A percentile compares a stretch with the other conserved stretches of the same genome.
phyloP scores from a whole-genome alignment of 192 early-diverging fungal species.

The Coemansia reversa region DNA sequence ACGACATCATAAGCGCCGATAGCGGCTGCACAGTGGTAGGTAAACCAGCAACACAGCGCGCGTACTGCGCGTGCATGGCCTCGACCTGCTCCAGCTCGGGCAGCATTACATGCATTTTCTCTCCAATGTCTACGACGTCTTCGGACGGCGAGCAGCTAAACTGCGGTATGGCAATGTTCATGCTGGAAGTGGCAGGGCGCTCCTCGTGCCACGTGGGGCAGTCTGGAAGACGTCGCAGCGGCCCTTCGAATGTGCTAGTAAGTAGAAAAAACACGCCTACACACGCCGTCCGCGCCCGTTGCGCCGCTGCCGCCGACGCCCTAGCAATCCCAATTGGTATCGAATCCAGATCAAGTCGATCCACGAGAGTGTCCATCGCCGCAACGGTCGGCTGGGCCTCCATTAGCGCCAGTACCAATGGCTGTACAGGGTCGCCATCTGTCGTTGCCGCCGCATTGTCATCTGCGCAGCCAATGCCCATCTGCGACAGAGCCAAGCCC shows the following conservation, averaged over 20 bases:
- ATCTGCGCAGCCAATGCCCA: not conserved
- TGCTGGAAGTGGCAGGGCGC: constrained; percentile 29
- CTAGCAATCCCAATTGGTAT: not conserved
- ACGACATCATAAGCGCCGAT: constrained; percentile 13
- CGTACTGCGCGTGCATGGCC: constrained; percentile 32
- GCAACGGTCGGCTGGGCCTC: constrained; percentile 22
- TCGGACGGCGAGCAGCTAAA: constrained; percentile 52
- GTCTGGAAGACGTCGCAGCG: constrained; percentile 24
- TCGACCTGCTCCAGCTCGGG: constrained; percentile 51
- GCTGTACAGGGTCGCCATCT: not conserved
- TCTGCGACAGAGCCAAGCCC: constrained; percentile 2
- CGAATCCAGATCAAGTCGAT: not conserved
- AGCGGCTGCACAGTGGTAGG: constrained; percentile 12
- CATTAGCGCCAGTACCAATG: constrained; percentile 18
- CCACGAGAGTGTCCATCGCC: constrained; percentile 12
- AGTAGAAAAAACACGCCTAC: constrained; percentile 25
- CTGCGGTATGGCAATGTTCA: constrained; percentile 33
- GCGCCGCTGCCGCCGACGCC: not conserved
- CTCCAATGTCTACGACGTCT: constrained; percentile 49
- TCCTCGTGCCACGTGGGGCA: constrained; percentile 26
- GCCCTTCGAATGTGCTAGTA: constrained; percentile 21
- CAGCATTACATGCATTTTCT: constrained; percentile 48
- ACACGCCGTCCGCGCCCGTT: not conserved
- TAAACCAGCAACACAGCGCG: constrained; percentile 11
- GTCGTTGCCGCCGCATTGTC: not conserved